These are phyloP conservation scores for Mrakia gelida DNA, from an alignment of 768 basidiomycete genomes.

Conservation along the genomic window DNA sequence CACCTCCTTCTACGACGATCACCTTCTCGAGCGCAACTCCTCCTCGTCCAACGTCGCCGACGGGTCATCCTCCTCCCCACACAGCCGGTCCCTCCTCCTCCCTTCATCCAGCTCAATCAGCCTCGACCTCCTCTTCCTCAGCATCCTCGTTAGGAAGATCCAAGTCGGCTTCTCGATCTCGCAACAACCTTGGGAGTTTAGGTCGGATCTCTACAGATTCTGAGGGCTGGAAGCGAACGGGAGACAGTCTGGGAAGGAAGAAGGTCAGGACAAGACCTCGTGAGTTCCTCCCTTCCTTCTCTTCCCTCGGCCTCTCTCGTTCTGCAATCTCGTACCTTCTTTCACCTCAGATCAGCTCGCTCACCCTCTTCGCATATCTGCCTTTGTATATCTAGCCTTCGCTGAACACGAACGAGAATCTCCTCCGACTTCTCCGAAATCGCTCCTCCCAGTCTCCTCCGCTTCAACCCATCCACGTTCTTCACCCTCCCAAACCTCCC, in stretches of 20 bases:
- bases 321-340: not conserved
- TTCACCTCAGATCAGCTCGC: not conserved
- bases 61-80: no score
- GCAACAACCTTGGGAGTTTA: not conserved
- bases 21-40: not conserved
- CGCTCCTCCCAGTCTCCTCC: not conserved
- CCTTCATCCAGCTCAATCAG: not conserved
- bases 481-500: not conserved
- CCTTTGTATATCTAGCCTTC: not conserved
- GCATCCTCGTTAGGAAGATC: not conserved
- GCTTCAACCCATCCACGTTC: not conserved
- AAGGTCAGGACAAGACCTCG: slow-evolving; percentile 15
- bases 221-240: not conserved
- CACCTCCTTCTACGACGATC: not conserved
- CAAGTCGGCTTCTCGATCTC: not conserved
- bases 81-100: not conserved
- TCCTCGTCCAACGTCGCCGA: not conserved
- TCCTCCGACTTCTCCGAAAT: not conserved
- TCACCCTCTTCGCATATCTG: not conserved
- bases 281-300: not conserved
- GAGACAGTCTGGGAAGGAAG: not conserved
- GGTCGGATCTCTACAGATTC: not conserved
- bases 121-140: not conserved
- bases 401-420: not conserved
- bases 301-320: not conserved